Evolutionary conservation across 441 rosid species (phyloP), one percentile per base, ranked within the genome.

Genomic region (Euphorbia corollata): DNA sequence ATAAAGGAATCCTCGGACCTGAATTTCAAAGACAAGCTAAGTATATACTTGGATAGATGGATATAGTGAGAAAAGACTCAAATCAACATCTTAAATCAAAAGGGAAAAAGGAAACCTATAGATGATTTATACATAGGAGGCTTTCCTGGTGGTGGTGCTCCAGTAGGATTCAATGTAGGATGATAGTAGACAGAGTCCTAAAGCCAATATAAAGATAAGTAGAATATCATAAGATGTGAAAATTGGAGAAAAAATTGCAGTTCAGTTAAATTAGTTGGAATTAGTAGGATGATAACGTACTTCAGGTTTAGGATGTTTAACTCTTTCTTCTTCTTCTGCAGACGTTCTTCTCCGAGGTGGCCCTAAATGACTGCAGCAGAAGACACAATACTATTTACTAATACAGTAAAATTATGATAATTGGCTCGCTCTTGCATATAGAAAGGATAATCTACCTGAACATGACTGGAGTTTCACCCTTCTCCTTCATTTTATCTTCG

Each of bases 61-160:
- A 61, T 51, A 59, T 50, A 56, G 48, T 74, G 19, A 67, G 48
- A 50, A 13, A 43, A 41, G 16, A 20, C 36, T 24, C 59, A 65
- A 22, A 58, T 22, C 64, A 70, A 30, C 23, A 62, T 36, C 55
- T 30, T n/a, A 15, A 24, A 22, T 0, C 30, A 57, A 48, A 68
- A 63, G 56, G 51, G 20, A 9, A 51, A 53, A 65, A 68, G 43
- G 61, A 64, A 64, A 87, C 98, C 98, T 82, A 91, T 87, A 6
- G 95, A 86, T 64, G 99, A 89, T 65, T 87, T 83, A 72, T 89
- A 93, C 97, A 89, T 87, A 4, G 96, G 99, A 63, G 95, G 97
- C 75, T 93, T 93, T 77, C 97, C 99, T 38, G 99, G 99, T 38
- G 96, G 99, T 36, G 99, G 97, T 47, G 99, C 97, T 23, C 99